Evolutionary conservation across 345 rosid genomes (phyloP).

Genomic region (Salix caprea): DNA sequence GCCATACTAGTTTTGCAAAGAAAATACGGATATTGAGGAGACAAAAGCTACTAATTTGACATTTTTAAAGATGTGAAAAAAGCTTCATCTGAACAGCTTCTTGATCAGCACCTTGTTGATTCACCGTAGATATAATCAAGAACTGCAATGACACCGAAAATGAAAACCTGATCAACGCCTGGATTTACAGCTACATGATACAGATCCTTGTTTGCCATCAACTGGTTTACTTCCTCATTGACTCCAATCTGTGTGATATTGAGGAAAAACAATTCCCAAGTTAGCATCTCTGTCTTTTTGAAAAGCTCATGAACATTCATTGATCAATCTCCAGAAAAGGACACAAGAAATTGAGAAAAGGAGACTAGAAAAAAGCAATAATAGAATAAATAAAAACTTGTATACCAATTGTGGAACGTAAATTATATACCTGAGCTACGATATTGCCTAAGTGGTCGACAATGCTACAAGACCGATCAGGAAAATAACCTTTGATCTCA

Average conservation of each 20-base stretch:
- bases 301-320: too few relatives aligned
- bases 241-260: slow-evolving; percentile 38
- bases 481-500: slow-evolving; percentile 61
- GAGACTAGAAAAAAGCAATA: too few relatives aligned
- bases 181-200: slow-evolving; percentile 55
- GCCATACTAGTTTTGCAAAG: too few relatives aligned
- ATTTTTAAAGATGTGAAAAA: too few relatives aligned
- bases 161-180: slow-evolving; percentile 65
- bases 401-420: too few relatives aligned
- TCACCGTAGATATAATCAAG: slow-evolving; percentile 74
- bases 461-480: slow-evolving; percentile 54
- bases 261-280: not conserved
- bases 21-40: too few relatives aligned
- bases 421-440: slow-evolving; percentile 45
- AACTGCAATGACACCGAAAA: slow-evolving; percentile 62
- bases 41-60: too few relatives aligned
- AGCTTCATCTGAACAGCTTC: not conserved
- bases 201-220: slow-evolving; percentile 53
- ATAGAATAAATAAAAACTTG: too few relatives aligned
- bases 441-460: slow-evolving; percentile 45
- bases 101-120: slow-evolving; percentile 58
- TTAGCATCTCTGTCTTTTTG: too few relatives aligned
- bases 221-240: slow-evolving; percentile 40
- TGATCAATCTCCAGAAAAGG: too few relatives aligned
- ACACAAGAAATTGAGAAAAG: too few relatives aligned